These are phyloP conservation scores for Paecilomyces fulvus DNA, from an alignment of 2,329 filamentous ascomycete genomes.

Conservation along the genomic window DNA sequence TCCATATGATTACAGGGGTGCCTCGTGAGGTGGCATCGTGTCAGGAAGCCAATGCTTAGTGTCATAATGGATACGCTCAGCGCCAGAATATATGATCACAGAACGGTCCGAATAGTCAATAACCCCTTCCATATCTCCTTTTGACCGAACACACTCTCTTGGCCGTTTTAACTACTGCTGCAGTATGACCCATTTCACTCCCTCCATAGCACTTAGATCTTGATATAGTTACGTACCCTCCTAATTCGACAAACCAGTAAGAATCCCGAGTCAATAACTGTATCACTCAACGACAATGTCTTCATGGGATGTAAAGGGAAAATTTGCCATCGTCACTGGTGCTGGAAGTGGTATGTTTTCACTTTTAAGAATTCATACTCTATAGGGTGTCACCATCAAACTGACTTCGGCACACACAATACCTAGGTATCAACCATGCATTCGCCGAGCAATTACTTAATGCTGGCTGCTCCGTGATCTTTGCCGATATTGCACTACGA, in stretches of 20 bases:
- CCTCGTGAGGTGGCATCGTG: background rate
- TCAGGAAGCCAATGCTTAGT: background rate
- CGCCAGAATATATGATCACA: background rate
- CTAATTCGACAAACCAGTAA: background rate
- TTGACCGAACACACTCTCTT: background rate
- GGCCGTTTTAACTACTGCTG: background rate
- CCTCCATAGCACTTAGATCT: background rate
- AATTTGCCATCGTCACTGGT: slow-evolving; percentile 4
- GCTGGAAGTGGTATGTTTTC: slow-evolving; percentile 1
- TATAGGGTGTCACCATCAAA: background rate
- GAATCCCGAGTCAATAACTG: background rate
- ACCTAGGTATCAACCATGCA: slow-evolving; percentile 13
- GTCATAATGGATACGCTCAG: background rate
- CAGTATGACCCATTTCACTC: background rate
- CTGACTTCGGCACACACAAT: background rate
- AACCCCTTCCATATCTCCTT: background rate
- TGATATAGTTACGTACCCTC: background rate
- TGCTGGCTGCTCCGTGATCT: slow-evolving; percentile 16
- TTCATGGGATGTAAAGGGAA: slow-evolving; percentile 2
- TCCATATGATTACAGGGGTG: background rate
- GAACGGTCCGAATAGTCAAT: background rate
- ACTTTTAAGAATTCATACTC: background rate
- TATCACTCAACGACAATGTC: background rate
- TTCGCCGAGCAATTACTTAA: slow-evolving; percentile 13
- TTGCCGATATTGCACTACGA: slow-evolving; percentile 16